Percentiles rank a stretch among this genome's conserved stretches.
These are phyloP conservation scores for Tanacetum coccineum DNA, from an alignment of 129 eudicot species.

Conservation along the genomic window DNA sequence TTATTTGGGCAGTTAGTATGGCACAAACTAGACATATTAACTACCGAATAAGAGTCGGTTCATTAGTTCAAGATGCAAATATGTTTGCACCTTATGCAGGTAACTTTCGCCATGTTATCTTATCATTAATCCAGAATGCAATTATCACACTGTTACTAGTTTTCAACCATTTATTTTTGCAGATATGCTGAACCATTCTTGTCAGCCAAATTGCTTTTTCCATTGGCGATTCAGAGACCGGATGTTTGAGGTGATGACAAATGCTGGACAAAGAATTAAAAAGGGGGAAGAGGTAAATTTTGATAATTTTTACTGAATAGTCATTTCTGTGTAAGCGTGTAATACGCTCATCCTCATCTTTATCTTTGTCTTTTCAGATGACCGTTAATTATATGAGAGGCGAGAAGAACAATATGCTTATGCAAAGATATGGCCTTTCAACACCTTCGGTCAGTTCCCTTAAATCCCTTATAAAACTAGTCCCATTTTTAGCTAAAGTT, in stretches of 20 bases:
- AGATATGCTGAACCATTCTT: constrained; percentile 98
- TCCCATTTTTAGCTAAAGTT: constrained; percentile 7
- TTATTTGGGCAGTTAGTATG: constrained; percentile 93
- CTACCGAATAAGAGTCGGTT: constrained; percentile 70
- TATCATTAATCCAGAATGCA: neutral
- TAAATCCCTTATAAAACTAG: neutral
- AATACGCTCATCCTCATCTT: neutral
- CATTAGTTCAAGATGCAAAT: constrained; percentile 81
- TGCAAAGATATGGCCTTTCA: constrained; percentile 97
- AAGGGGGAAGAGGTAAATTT: constrained; percentile 83
- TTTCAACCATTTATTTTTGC: constrained; percentile 25
- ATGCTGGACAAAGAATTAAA: constrained; percentile 77
- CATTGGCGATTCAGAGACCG: constrained; percentile 98
- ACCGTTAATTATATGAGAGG: constrained; percentile 73
- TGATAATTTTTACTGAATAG: neutral
- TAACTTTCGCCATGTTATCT: constrained; percentile 31
- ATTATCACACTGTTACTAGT: neutral
- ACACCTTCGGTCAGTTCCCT: constrained; percentile 62
- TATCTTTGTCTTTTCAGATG: constrained; percentile 54
- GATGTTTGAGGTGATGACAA: constrained; percentile 97
- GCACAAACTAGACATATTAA: constrained; percentile 86
- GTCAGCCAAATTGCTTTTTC: constrained; percentile 91
- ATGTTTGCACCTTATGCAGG: constrained; percentile 97
- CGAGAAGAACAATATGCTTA: constrained; percentile 63
- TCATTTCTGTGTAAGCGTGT: neutral